These are phyloP conservation scores for Plantago ovata DNA, from an alignment of 257 asterid species.

Conservation along the genomic window DNA sequence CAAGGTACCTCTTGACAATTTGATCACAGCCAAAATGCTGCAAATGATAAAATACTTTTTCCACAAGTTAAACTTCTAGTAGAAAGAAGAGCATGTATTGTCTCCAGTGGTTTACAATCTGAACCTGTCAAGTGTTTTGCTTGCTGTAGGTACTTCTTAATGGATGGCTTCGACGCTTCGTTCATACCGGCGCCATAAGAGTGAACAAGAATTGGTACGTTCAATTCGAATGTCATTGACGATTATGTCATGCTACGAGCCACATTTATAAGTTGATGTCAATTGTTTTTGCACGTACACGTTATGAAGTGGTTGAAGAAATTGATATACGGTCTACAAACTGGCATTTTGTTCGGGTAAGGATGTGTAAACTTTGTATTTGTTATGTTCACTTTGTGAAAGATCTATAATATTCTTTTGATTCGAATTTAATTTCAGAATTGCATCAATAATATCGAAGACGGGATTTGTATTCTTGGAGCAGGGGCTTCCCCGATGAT, in stretches of 20 bases:
- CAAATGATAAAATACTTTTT: slow-evolving; percentile 13
- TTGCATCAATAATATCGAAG: slow-evolving; percentile 88
- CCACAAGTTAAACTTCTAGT: not conserved
- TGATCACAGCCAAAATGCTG: not conserved
- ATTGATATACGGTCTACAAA: slow-evolving; percentile 83
- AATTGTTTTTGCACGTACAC: slow-evolving; percentile 28
- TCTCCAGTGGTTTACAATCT: not conserved
- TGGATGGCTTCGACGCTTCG: slow-evolving; percentile 91
- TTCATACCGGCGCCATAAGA: slow-evolving; percentile 73
- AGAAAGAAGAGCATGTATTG: not conserved
- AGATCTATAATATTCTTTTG: no score
- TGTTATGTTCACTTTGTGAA: slow-evolving; percentile 6
- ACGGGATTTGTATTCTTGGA: slow-evolving; percentile 91
- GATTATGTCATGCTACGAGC: slow-evolving; percentile 8
- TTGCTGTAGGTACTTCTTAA: slow-evolving; percentile 70
- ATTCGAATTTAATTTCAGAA: slow-evolving; percentile 45
- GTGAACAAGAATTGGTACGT: slow-evolving; percentile 98
- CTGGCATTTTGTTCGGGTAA: slow-evolving; percentile 97
- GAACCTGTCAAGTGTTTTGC: slow-evolving; percentile 21
- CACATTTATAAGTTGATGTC: slow-evolving; percentile 18
- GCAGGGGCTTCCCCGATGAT: slow-evolving; percentile 74
- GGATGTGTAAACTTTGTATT: slow-evolving; percentile 14
- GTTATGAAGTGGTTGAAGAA: slow-evolving; percentile 92
- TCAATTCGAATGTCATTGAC: slow-evolving; percentile 19
- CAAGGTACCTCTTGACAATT: slow-evolving; percentile 21